These are phyloP conservation scores for Phytophthora megakarya DNA, from an alignment of 352 stramenopile genomes.

Conservation along the genomic window DNA sequence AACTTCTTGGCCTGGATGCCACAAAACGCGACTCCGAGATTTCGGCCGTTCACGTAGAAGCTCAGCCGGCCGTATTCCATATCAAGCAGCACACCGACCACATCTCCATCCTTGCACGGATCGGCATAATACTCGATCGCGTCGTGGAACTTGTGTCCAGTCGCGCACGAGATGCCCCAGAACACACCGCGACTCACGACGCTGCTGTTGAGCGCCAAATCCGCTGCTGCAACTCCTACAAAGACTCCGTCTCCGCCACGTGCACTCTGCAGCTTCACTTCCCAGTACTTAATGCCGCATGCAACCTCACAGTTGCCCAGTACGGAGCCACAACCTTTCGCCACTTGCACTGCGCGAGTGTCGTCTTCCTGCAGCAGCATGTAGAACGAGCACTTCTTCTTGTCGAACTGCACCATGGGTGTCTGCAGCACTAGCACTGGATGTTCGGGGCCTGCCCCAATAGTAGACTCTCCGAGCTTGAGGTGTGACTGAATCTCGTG, in stretches of 20 bases:
- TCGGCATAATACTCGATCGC: constrained; percentile 77
- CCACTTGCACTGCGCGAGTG: constrained; percentile 56
- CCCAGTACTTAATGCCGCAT: constrained; percentile 85
- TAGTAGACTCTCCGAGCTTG: constrained; percentile 69
- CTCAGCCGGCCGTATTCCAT: constrained; percentile 75
- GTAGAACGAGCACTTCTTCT: constrained; percentile 63
- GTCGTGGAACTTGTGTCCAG: constrained; percentile 79
- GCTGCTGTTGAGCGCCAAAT: constrained; percentile 63
- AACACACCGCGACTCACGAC: constrained; percentile 67
- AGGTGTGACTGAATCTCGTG: constrained; percentile 65
- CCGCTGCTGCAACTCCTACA: constrained; percentile 57
- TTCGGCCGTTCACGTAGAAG: constrained; percentile 81
- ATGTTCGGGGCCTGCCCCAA: constrained; percentile 61
- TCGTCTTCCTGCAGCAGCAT: constrained; percentile 60
- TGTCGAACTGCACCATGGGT: constrained; percentile 65
- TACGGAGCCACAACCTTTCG: constrained; percentile 67
- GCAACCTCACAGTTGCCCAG: constrained; percentile 59
- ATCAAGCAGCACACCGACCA: constrained; percentile 75
- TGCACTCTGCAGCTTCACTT: constrained; percentile 62
- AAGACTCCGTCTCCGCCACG: constrained; percentile 73
- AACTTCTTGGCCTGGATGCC: constrained; percentile 66
- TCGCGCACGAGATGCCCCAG: constrained; percentile 76
- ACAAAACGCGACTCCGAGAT: constrained; percentile 74
- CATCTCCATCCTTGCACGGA: constrained; percentile 74
- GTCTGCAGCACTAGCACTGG: constrained; percentile 78